phyloP scores from a whole-genome alignment of 1,284 basidiomycete species.

The Wolfiporia cocos region DNA sequence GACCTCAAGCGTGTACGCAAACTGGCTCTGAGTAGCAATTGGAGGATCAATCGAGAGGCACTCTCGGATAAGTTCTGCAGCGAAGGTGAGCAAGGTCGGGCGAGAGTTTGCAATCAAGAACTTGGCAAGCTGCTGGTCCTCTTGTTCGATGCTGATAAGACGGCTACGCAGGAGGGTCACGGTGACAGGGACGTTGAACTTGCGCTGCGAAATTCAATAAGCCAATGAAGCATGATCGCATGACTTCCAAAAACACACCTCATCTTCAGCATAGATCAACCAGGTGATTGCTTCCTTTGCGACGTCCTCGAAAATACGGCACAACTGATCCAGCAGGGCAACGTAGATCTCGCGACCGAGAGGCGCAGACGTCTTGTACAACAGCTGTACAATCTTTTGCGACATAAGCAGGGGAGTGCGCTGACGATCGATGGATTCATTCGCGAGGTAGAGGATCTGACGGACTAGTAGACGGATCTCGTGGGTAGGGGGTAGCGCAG shows the following conservation, averaged over 20 bases:
- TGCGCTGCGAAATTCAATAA: constrained; percentile 52
- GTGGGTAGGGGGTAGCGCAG: constrained; percentile 73
- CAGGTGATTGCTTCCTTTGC: constrained; percentile 96
- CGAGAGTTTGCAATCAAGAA: constrained; percentile 78
- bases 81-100: constrained; percentile 77
- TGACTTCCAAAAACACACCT: constrained; percentile 40
- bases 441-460: constrained; percentile 76
- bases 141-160: constrained; percentile 73
- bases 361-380: constrained; percentile 82
- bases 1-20: constrained; percentile 80
- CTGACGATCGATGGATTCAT: constrained; percentile 73
- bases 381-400: constrained; percentile 86
- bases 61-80: constrained; percentile 81
- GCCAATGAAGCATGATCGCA: background rate
- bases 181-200: constrained; percentile 95
- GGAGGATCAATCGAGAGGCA: constrained; percentile 79
- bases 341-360: constrained; percentile 91
- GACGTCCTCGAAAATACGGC: constrained; percentile 86
- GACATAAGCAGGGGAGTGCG: constrained; percentile 90
- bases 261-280: constrained; percentile 96
- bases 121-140: constrained; percentile 92
- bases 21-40: constrained; percentile 74
- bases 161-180: constrained; percentile 82
- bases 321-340: constrained; percentile 83
- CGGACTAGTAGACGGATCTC: constrained; percentile 83